Evolutionary conservation across 2,329 filamentous ascomycete genomes (phyloP), one percentile per base, ranked within the genome.

Genomic region (Ambrosiella xylebori): DNA sequence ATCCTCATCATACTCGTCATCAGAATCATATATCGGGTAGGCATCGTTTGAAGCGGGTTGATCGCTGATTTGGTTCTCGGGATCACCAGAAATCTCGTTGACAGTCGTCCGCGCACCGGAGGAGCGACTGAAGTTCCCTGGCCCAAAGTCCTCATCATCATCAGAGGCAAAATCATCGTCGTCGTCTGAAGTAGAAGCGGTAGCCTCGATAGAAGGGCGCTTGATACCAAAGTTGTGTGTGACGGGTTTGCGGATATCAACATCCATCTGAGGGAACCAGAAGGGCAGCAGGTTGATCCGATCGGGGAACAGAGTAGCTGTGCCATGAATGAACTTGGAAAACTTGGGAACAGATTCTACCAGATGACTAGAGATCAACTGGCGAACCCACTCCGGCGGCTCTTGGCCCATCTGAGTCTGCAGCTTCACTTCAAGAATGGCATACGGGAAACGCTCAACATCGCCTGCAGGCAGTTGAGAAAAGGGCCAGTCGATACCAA

Each of bases 311-410:
- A 98, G 73, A 9, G 81, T 86, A 8, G 91, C 91, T 1, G 85
- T 89, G 60, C 93, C 93, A 69, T 98, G 93, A 60, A 98, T 97
- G 69, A 97, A 98, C 72, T 98, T 98, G 66, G 89, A 96, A 71
- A 97, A 98, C 68, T 98, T 98, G 62, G 93, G 93, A 1, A 98
- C 90, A n/a, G 93, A 90, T 72, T 98, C 93, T 1, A 98, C 93
- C 13, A 98, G 77, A 72, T 98, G 93, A 62, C 89, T 95, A 11
- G 88, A 79, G 50, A 89, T 95, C 56, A 98, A 78, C 67, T 97
- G 88, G 19, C 89, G 84, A 64, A 98, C 91, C 93, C 93, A 98
- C 67, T 94, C 86, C 0, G 93, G 93, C 12, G 93, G 88, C 67
- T 96, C 89, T 69, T 96, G 90, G 44, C 93, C 93, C 58, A 86